Evolutionary conservation across 768 basidiomycete genomes (phyloP), one percentile per base, ranked within the genome.

Genomic region (Hypholoma fasciculare): DNA sequence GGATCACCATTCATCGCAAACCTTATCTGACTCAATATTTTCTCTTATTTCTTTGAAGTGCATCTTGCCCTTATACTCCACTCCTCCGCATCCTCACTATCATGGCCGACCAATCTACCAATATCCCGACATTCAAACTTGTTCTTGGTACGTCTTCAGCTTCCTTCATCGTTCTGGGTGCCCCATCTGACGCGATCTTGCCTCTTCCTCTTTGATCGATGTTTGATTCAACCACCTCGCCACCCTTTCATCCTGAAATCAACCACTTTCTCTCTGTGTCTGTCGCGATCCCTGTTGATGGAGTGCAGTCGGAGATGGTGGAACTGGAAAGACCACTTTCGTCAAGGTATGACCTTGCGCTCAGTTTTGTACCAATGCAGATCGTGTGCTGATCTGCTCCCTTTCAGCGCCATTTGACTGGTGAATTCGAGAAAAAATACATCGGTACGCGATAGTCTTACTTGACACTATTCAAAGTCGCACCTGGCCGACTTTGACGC

Each of bases 371-470:
- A 55, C 65, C 63, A 62, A 61, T 50, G 47, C 63, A 66, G 81
- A 87, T 88, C 83, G 76, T 68, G 71, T 78, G 61, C 81, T 86
- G 84, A 89, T 88, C 77, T 67, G 61, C 39, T 34, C 56, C 69
- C 66, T 62, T 67, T 44, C 70, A 94, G 93, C 93, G 94, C 74
- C 96, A 98, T 78, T 87, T 96, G 86, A 97, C 95, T 64, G 96
- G 96, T 73, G 96, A 98, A 85, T 98, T 99, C 74, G 96, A 99
- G 81, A 99, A 99, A 86, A 99, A 99, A 77, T 98, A 97, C 78
- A 96, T 96, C 61, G 96, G 94, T 96, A 75, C 58, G 90, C 65
- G 46, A 56, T 62, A 38, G 60, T 62, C 54, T 58, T 49, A 56
- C 51, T 34, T 7, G 2, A 34, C 30, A 1, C 30, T 62, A 50